Conservation (phyloP, 2,329 filamentous ascomycete genomes). For the Venturia effusa region DNA sequence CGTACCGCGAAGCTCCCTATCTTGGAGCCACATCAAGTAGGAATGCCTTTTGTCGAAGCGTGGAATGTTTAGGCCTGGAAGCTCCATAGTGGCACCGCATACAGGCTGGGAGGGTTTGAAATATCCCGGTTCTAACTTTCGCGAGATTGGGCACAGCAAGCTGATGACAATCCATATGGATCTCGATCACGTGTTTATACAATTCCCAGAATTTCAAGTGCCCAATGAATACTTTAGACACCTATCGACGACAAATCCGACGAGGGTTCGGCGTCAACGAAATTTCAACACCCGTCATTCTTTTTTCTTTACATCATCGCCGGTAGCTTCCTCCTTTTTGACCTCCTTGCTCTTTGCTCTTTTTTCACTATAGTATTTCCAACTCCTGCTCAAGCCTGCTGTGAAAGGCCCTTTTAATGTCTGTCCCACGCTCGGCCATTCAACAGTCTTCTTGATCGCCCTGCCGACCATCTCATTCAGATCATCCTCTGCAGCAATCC, state of each 20-base stretch:
- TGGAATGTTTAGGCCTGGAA: too few relatives aligned
- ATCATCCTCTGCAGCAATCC: constrained; percentile 66
- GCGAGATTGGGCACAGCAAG: not conserved
- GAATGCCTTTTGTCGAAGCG: too few relatives aligned
- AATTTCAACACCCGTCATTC: too few relatives aligned
- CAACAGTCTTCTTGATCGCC: constrained; percentile 78
- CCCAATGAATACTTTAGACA: not conserved
- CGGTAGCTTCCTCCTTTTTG: not conserved
- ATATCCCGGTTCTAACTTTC: not conserved
- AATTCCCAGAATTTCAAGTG: not conserved
- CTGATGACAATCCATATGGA: not conserved
- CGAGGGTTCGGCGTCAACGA: not conserved
- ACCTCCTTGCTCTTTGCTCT: constrained; percentile 28
- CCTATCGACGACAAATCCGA: not conserved
- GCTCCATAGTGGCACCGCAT: too few relatives aligned
- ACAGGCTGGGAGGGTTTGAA: too few relatives aligned
- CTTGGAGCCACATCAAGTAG: too few relatives aligned
- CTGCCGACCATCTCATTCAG: constrained; percentile 59
- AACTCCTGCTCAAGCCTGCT: constrained; percentile 57
- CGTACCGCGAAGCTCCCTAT: too few relatives aligned
- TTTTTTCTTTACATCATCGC: not conserved
- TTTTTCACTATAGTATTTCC: constrained; percentile 77
- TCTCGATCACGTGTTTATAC: not conserved
- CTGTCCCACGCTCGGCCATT: constrained; percentile 85
- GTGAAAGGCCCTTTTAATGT: constrained; percentile 77